phyloP scores from a whole-genome alignment of 768 basidiomycete species.

The Boletus rufocinnamomeus region DNA sequence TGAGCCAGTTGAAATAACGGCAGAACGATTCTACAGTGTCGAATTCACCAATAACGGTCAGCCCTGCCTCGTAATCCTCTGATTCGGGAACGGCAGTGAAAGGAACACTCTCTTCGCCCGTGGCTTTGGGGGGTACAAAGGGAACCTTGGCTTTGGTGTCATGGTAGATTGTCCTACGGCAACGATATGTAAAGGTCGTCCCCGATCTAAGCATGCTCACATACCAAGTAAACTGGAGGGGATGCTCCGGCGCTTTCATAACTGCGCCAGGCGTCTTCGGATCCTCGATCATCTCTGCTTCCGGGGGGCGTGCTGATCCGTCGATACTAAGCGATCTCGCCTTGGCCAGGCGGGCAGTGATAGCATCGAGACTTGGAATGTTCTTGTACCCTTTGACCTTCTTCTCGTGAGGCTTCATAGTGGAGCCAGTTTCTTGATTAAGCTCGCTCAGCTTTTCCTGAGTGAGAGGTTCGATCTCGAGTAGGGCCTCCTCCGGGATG shows the following conservation, averaged over 20 bases:
- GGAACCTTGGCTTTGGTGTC: constrained; percentile 79
- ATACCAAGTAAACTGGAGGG: constrained; percentile 81
- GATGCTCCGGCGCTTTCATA: constrained; percentile 73
- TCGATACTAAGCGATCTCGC: constrained; percentile 59
- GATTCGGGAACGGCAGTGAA: constrained; percentile 57
- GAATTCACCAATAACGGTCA: constrained; percentile 87
- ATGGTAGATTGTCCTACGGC: constrained; percentile 81
- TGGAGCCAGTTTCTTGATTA: constrained; percentile 50
- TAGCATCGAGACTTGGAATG: constrained; percentile 82
- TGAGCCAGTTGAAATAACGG: constrained; percentile 92
- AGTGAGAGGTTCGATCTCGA: constrained; percentile 52
- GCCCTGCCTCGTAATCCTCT: constrained; percentile 79
- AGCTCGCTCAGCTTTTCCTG: constrained; percentile 65
- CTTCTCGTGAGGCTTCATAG: constrained; percentile 33
- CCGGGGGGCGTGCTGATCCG: constrained; percentile 69
- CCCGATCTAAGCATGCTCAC: constrained; percentile 16
- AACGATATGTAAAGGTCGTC: neutral
- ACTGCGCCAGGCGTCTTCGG: constrained; percentile 79
- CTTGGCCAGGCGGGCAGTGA: constrained; percentile 77
- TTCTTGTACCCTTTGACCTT: constrained; percentile 78
- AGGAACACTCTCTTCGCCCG: constrained; percentile 31
- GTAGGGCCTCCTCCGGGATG: constrained; percentile 38
- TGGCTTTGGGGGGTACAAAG: constrained; percentile 10
- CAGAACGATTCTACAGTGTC: constrained; percentile 89
- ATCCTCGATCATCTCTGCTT: constrained; percentile 77